Base-by-base conservation (phyloP, 495 filamentous ascomycete species). In the Podospora bellae-mahoneyi region DNA sequence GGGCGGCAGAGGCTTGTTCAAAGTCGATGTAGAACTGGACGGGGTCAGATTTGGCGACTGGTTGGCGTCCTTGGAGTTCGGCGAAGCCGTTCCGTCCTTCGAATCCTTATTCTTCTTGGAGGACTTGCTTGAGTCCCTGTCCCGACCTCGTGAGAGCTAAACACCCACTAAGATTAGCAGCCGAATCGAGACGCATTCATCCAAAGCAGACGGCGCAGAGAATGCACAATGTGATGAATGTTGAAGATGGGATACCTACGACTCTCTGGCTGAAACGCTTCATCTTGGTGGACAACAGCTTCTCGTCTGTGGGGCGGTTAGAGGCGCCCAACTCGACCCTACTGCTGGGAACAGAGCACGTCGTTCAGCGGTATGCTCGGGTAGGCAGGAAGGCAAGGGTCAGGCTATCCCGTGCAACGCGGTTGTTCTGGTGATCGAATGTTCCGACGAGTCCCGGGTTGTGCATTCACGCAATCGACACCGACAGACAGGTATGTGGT, bases 241-340 rank as follows among this genome's bases (percentile, higher is more conserved):
- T 15, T 20, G 18, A 73, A 63, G 65, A 60, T 70, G 34, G 69
- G 70, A 69, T 74, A 90, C 94, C 85, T 85, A 97, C 94, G 84
- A 98, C 96, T 90, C 91, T 90, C 84, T 96, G 92, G 83, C 95
- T 91, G 81, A 99, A 97, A 77, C 92, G 89, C 84, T 97, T 97
- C 95, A 99, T 98, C 82, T 87, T 93, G 70, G 78, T 75, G 75
- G 79, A 77, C 78, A 78, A 74, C 76, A 77, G 74, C 74, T 78
- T 78, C 76, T 74, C 66, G 72, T 69, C 66, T 71, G 71, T 69
- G 74, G 76, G 75, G 75, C 75, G 73, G 62, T 68, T 67, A 72
- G 72, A 76, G 72, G 69, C 75, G 75, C 74, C 77, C 74, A 68
- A 72, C 73, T 75, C 72, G 69, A 72, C 64, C 64, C 65, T 64